These are phyloP conservation scores for Euptelea pleiosperma DNA, from an alignment of 164 flowering plant genomes.

Conservation along the genomic window DNA sequence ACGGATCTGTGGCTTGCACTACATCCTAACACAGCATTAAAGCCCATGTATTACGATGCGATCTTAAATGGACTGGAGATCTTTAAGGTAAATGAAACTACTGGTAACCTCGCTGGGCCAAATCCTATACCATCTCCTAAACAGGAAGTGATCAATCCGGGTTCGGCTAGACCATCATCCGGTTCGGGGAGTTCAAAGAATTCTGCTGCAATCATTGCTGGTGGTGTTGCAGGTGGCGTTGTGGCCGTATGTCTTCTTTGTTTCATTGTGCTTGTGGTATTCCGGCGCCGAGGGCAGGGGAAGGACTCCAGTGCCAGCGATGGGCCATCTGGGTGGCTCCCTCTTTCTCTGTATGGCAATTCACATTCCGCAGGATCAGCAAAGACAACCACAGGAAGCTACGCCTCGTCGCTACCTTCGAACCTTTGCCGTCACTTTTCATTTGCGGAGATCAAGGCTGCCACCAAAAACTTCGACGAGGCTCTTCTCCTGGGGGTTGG, in stretches of 20 bases:
- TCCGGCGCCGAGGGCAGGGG: slow-evolving; percentile 39
- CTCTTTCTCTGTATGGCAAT: slow-evolving; percentile 72
- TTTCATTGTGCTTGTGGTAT: slow-evolving; percentile 32
- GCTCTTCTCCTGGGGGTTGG: slow-evolving; percentile 62
- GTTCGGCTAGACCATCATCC: slow-evolving; percentile 11
- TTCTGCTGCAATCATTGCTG: no score
- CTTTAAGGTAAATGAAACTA: slow-evolving; percentile 41
- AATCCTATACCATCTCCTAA: slow-evolving; percentile 45
- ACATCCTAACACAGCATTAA: slow-evolving; percentile 31
- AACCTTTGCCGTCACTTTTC: no score
- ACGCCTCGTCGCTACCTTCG: no score
- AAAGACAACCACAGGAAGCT: no score
- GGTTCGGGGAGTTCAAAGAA: no score
- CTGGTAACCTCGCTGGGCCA: slow-evolving; percentile 60
- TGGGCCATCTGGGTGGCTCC: slow-evolving; percentile 78
- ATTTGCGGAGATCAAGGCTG: slow-evolving; percentile 71
- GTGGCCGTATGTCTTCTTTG: slow-evolving; percentile 38
- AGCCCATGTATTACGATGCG: slow-evolving; percentile 42
- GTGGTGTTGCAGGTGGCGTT: slow-evolving; percentile 48
- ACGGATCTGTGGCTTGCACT: slow-evolving; percentile 35
- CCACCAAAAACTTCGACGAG: slow-evolving; percentile 74
- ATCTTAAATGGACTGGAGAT: slow-evolving; percentile 64
- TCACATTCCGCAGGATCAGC: no score
- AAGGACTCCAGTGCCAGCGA: slow-evolving; percentile 57
- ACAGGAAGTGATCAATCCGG: slow-evolving; percentile 24